These are phyloP conservation scores for Candida awuae DNA, from an alignment of 805 yeast genomes.

Conservation along the genomic window DNA sequence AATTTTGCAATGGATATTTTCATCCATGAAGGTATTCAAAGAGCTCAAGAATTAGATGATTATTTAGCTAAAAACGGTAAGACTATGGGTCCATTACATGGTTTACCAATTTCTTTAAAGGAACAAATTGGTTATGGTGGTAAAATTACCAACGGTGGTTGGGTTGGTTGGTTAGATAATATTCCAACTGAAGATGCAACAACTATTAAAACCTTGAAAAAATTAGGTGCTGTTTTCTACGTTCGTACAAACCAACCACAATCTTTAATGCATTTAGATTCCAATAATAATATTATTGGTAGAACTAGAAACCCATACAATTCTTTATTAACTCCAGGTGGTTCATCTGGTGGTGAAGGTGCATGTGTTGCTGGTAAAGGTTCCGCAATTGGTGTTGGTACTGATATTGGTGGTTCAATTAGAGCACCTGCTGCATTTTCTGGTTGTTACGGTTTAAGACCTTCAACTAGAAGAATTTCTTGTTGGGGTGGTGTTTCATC, in stretches of 20 bases:
- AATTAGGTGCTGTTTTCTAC: conserved; percentile 54
- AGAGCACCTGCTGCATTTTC: conserved; percentile 61
- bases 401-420: conserved; percentile 68
- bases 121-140: conserved; percentile 54
- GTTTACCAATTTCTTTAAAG: conserved; percentile 59
- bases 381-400: conserved; percentile 50
- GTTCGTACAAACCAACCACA: conserved; percentile 66
- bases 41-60: conserved; percentile 53
- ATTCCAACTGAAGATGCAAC: conserved; percentile 40
- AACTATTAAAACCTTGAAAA: conserved; percentile 39
- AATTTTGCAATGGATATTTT: conserved; percentile 46
- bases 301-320: conserved; percentile 53
- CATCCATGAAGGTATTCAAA: conserved; percentile 51
- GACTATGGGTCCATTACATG: conserved; percentile 60
- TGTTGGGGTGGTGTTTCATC: conserved; percentile 41
- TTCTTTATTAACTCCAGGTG: conserved; percentile 53
- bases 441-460: conserved; percentile 57
- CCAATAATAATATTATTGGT: conserved; percentile 53
- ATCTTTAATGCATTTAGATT: conserved; percentile 60
- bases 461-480: conserved; percentile 49
- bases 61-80: conserved; percentile 40
- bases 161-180: conserved; percentile 44
- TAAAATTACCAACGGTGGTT: conserved; percentile 51
- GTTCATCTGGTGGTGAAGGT: conserved; percentile 72
- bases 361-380: conserved; percentile 52